Percentiles rank a stretch among this genome's conserved stretches.
phyloP scores from a whole-genome alignment of 2,329 filamentous ascomycete genomes.

The Emydomyces testavorans region DNA sequence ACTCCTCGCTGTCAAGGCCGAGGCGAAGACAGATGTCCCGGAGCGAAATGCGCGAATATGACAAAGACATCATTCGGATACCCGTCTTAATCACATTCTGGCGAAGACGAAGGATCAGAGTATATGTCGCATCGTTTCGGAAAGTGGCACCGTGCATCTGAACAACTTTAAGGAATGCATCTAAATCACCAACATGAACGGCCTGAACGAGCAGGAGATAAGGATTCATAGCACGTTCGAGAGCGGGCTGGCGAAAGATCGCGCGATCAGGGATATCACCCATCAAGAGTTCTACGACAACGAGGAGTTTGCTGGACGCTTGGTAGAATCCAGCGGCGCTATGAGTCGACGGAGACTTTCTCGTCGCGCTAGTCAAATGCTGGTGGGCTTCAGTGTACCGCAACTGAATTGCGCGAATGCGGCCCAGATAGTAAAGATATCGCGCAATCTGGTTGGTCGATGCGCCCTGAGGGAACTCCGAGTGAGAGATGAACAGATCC shows the following conservation, averaged over 20 bases:
- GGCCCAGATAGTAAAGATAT: conserved; percentile 93
- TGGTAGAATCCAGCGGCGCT: conserved; percentile 92
- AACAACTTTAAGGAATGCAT: conserved; percentile 82
- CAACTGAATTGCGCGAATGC: conserved; percentile 90
- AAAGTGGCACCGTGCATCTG: conserved; percentile 71
- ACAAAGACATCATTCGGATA: conserved; percentile 97
- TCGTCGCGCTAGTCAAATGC: conserved; percentile 81
- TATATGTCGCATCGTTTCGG: conserved; percentile 89
- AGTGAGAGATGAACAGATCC: conserved; percentile 89
- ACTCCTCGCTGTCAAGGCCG: conserved; percentile 89
- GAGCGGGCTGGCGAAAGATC: conserved; percentile 76
- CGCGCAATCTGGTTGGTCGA: conserved; percentile 97
- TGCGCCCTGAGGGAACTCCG: conserved; percentile 83
- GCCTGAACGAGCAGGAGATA: conserved; percentile 92
- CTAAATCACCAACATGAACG: conserved; percentile 89
- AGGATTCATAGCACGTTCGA: conserved; percentile 78
- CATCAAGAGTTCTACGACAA: conserved; percentile 95
- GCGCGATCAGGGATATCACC: conserved; percentile 94
- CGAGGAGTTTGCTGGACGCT: conserved; percentile 87
- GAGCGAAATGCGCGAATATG: conserved; percentile 92
- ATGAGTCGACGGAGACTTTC: conserved; percentile 82
- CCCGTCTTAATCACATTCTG: conserved; percentile 99
- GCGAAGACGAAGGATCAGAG: conserved; percentile 80
- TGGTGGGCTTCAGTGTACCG: conserved; percentile 95
- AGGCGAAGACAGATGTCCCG: conserved; percentile 95